A percentile compares a stretch with the other conserved stretches of the same genome.
Evolutionary conservation across 1,284 basidiomycete species (phyloP).

Genomic region (Cryptococcus deneoformans): DNA sequence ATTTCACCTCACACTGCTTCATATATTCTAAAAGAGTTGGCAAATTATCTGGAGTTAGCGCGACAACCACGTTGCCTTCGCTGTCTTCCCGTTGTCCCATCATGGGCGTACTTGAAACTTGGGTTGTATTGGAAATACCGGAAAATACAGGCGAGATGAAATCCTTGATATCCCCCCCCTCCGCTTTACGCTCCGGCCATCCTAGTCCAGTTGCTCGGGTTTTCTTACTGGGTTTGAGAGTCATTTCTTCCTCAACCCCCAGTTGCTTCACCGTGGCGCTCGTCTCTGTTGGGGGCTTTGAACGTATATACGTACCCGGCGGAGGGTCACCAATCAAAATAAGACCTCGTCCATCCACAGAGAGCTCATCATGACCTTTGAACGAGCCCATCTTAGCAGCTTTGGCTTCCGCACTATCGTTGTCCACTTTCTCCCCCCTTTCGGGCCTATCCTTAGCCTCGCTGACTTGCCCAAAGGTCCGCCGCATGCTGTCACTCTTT

Average conservation of each 20-base stretch:
- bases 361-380: neutral
- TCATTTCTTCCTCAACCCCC: slow-evolving; percentile 8
- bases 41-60: slow-evolving; percentile 44
- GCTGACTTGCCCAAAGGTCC: neutral
- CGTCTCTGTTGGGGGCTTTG: slow-evolving; percentile 1
- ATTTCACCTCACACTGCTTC: slow-evolving; percentile 37
- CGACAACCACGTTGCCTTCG: slow-evolving; percentile 21
- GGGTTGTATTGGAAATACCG: neutral
- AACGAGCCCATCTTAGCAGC: neutral
- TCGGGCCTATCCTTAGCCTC: neutral
- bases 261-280: neutral
- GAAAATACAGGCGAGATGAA: neutral
- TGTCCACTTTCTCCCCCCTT: neutral
- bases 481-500: slow-evolving; percentile 3
- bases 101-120: neutral
- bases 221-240: slow-evolving; percentile 12
- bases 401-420: neutral
- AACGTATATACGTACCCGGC: neutral
- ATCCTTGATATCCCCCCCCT: neutral
- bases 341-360: neutral
- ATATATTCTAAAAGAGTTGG: slow-evolving; percentile 40
- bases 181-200: slow-evolving; percentile 10
- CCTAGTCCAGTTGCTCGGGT: slow-evolving; percentile 18
- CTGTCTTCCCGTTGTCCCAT: neutral
- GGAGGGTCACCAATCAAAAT: neutral